phyloP scores from a whole-genome alignment of 768 basidiomycete species.

The Rhodocollybia butyracea region DNA sequence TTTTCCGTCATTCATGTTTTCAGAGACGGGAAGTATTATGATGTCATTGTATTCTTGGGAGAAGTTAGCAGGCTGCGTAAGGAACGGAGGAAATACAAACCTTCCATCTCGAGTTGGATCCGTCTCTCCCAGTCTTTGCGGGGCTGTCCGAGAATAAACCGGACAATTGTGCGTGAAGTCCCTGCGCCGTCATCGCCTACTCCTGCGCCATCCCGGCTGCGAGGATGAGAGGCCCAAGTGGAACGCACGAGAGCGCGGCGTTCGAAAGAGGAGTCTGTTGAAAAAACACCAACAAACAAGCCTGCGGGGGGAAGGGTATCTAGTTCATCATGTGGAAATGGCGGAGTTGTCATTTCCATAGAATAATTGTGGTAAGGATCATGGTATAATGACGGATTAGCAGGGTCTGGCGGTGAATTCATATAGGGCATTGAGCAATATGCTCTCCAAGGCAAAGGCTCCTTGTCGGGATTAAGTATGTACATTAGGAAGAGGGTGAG shows the following conservation, averaged over 20 bases:
- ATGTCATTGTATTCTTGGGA: constrained; percentile 84
- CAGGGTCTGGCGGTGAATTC: constrained; percentile 41
- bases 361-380: constrained; percentile 34
- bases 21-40: constrained; percentile 74
- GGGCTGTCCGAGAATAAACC: constrained; percentile 88
- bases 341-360: constrained; percentile 25
- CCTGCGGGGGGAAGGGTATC: constrained; percentile 80
- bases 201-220: constrained; percentile 73
- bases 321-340: constrained; percentile 73
- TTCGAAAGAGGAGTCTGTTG: constrained; percentile 80
- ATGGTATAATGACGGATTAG: constrained; percentile 22
- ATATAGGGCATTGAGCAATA: constrained; percentile 77
- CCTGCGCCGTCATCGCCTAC: constrained; percentile 66
- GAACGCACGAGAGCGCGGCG: constrained; percentile 84
- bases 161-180: constrained; percentile 80
- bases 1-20: constrained; percentile 98
- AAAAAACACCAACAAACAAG: constrained; percentile 87
- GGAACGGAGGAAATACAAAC: constrained; percentile 42
- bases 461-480: constrained; percentile 94
- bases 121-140: constrained; percentile 74
- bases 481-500: constrained; percentile 88
- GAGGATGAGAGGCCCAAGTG: constrained; percentile 83
- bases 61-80: constrained; percentile 7
- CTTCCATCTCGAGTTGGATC: constrained; percentile 86
- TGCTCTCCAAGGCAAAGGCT: constrained; percentile 89